A percentile compares a stretch with the other conserved stretches of the same genome.
These are phyloP conservation scores for Pseudogymnoascus sp. DNA, from an alignment of 2,329 filamentous ascomycete species.

Conservation along the genomic window DNA sequence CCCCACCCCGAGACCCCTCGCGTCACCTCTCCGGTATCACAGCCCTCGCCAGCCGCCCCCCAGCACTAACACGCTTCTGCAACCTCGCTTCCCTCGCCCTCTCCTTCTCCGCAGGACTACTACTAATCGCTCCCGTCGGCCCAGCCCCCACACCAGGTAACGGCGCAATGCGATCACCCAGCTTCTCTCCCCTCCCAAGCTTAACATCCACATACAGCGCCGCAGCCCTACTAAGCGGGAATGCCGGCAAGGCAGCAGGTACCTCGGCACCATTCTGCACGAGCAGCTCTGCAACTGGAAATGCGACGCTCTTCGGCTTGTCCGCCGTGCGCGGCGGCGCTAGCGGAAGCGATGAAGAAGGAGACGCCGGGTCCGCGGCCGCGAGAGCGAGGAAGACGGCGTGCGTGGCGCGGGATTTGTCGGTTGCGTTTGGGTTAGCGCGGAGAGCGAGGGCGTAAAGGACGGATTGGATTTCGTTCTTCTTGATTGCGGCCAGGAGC, in stretches of 20 bases:
- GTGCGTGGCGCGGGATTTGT: slow-evolving; percentile 83
- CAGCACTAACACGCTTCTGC: slow-evolving; percentile 74
- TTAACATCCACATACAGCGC: slow-evolving; percentile 82
- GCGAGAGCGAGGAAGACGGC: slow-evolving; percentile 86
- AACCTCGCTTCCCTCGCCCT: slow-evolving; percentile 62
- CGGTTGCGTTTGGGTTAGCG: slow-evolving; percentile 79
- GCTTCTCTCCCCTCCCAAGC: slow-evolving; percentile 37
- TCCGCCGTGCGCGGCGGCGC: slow-evolving; percentile 36
- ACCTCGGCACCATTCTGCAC: slow-evolving; percentile 92
- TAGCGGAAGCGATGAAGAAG: slow-evolving; percentile 40
- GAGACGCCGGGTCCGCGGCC: slow-evolving; percentile 82
- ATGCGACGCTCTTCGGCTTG: slow-evolving; percentile 55
- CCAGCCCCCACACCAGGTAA: slow-evolving; percentile 22
- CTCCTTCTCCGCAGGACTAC: slow-evolving; percentile 41
- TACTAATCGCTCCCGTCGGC: background rate
- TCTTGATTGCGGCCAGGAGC: slow-evolving; percentile 86
- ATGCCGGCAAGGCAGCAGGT: slow-evolving; percentile 66
- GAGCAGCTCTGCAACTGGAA: slow-evolving; percentile 84
- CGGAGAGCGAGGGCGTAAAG: slow-evolving; percentile 81
- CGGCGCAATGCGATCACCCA: slow-evolving; percentile 15
- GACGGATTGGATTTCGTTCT: slow-evolving; percentile 89
- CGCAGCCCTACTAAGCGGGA: slow-evolving; percentile 75
- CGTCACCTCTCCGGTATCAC: slow-evolving; percentile 10
- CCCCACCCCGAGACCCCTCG: background rate
- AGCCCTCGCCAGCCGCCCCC: slow-evolving; percentile 57